Percentiles rank a stretch among this genome's conserved stretches.
Conservation (phyloP, 2,329 filamentous ascomycete species). For the Xylariaceae sp. region DNA sequence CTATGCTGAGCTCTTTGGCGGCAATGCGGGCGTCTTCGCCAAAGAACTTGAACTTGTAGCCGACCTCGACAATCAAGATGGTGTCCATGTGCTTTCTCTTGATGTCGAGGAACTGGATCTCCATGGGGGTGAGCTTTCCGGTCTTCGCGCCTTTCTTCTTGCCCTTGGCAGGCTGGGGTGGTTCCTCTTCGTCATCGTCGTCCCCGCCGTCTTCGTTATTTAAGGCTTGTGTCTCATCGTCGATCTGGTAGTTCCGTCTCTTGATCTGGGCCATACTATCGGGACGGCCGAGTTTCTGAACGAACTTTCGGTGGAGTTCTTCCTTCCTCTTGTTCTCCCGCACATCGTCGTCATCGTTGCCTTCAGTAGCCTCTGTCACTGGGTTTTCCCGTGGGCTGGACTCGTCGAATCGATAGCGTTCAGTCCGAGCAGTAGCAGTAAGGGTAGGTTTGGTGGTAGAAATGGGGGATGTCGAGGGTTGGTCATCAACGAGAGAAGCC, state of each 20-base stretch:
- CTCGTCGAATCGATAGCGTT: slow-evolving; percentile 49
- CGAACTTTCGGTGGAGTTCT: slow-evolving; percentile 76
- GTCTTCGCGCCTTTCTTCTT: slow-evolving; percentile 68
- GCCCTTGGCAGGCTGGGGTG: slow-evolving; percentile 41
- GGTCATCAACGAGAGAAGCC: slow-evolving; percentile 37
- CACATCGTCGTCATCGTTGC: slow-evolving; percentile 46
- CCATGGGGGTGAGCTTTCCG: slow-evolving; percentile 87
- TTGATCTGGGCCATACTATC: slow-evolving; percentile 72
- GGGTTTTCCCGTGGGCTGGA: slow-evolving; percentile 41
- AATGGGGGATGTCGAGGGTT: slow-evolving; percentile 38
- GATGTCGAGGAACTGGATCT: slow-evolving; percentile 88
- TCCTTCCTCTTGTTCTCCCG: slow-evolving; percentile 57
- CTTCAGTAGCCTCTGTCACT: slow-evolving; percentile 32
- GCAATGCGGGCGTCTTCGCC: slow-evolving; percentile 89
- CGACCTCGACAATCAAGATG: slow-evolving; percentile 86
- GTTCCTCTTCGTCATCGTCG: slow-evolving; percentile 50
- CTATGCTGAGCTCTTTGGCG: slow-evolving; percentile 86
- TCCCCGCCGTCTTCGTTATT: slow-evolving; percentile 54
- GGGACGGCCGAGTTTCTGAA: slow-evolving; percentile 82
- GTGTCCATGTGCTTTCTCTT: slow-evolving; percentile 90
- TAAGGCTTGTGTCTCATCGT: slow-evolving; percentile 47
- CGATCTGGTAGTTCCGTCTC: slow-evolving; percentile 52
- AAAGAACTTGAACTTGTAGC: slow-evolving; percentile 97
- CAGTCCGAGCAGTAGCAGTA: slow-evolving; percentile 40
- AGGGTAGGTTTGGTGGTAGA: slow-evolving; percentile 35